Evolutionary conservation across 495 filamentous ascomycete genomes (phyloP), one percentile per base, ranked within the genome.

Genomic region (Alectoria sarmentosa): DNA sequence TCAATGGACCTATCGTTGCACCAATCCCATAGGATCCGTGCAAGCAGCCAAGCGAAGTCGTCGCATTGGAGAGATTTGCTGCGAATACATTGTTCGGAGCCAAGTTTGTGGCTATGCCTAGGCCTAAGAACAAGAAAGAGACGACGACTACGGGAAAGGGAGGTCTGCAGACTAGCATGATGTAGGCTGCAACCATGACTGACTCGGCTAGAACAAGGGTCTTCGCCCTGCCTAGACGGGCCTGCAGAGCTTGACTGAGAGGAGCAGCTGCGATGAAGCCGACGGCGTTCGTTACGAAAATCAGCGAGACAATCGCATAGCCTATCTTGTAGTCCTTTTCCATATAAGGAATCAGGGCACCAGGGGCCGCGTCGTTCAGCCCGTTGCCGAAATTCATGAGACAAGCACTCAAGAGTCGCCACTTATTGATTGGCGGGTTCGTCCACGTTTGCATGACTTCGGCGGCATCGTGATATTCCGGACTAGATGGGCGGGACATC

Each of bases 21-120:
- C 90, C 90, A 21, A 90, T 73, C 6, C 89, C 90, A 74, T 94
- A 94, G 23, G 75, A 73, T 4, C 88, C 90, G 73, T 92, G 88
- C 55, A 86, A 74, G 48, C 76, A 70, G 0, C 88, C 87, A 1
- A 92, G 79, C 37, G 85, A 77, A 3, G 80, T 79, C 0, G 87
- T 90, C 7, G 78, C 72, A 52, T 87, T 83, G 6, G 82, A 79
- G 70, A 92, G 74, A 56, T 87, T 88, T 21, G 86, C 88, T 64
- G 83, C 86, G 72, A 90, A 92, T 19, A 88, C 84, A 70, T 93
- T 92, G 64, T 83, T 84, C 44, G 91, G 78, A 0, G 91, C 85
- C 14, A 92, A 74, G 63, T 83, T 87, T 48, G 86, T 72, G 0
- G 88, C 88, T 55, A 82, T 76, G 5, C 88, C 89, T 41, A 88